Conservation (phyloP, 2,329 filamentous ascomycete genomes). For the Colletotrichum sp. region DNA sequence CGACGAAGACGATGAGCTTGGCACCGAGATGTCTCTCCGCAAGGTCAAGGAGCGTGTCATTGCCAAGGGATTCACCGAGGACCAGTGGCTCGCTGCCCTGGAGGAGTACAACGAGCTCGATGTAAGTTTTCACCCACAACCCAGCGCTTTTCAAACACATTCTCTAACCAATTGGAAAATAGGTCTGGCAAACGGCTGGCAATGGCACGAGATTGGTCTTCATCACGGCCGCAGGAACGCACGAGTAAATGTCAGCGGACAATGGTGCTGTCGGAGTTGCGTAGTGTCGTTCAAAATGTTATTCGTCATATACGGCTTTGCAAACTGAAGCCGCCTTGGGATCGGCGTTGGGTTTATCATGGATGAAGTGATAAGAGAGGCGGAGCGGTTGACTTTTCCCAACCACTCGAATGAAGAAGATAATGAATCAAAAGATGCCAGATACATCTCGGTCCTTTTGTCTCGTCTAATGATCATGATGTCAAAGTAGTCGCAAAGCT, state of each 20-base stretch:
- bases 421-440: neutral
- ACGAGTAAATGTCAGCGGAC: neutral
- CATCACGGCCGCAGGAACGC: conserved; percentile 47
- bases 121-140: conserved; percentile 65
- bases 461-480: neutral
- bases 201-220: conserved; percentile 75
- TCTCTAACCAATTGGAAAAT: conserved; percentile 38
- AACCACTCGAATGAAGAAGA: neutral
- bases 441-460: neutral
- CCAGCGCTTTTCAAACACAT: neutral
- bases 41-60: conserved; percentile 90
- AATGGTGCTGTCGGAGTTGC: neutral
- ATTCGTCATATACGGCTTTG: neutral
- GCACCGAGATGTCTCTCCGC: conserved; percentile 79
- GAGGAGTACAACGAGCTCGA: conserved; percentile 88
- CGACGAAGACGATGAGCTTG: conserved; percentile 58
- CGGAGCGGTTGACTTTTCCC: neutral
- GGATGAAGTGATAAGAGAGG: neutral
- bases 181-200: conserved; percentile 81
- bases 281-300: neutral
- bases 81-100: conserved; percentile 85
- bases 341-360: neutral
- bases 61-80: conserved; percentile 94
- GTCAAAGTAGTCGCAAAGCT: neutral
- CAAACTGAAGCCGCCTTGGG: neutral